Evolutionary conservation across 305 asterid species (phyloP).

Genomic region (Solanum aculeatissimum): DNA sequence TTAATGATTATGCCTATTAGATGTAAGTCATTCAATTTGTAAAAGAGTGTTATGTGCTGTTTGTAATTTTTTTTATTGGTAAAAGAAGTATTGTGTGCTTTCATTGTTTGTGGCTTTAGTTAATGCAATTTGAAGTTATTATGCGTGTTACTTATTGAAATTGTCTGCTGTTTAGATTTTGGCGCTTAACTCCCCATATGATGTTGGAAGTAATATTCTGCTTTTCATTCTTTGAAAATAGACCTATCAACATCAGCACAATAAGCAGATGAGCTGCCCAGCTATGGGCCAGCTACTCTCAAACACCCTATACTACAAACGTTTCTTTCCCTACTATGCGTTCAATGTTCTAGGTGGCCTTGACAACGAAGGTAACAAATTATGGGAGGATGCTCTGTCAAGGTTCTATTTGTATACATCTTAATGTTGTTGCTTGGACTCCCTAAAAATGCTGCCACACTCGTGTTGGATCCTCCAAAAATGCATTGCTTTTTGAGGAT

Average conservation of each 20-base stretch:
- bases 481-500: neutral
- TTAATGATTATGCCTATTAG: neutral
- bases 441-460: neutral
- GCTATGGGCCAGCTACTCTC: constrained; percentile 95
- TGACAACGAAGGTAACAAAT: constrained; percentile 57
- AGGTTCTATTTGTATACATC: neutral
- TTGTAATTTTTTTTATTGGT: neutral
- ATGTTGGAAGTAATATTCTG: neutral
- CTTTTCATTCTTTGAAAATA: constrained; percentile 7
- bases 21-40: neutral
- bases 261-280: constrained; percentile 62
- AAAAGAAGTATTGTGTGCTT: neutral
- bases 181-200: neutral
- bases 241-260: constrained; percentile 87
- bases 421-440: neutral
- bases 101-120: neutral
- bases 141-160: neutral
- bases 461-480: neutral
- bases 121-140: neutral
- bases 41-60: neutral
- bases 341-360: constrained; percentile 95
- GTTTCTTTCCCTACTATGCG: constrained; percentile 86
- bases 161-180: neutral
- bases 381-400: neutral
- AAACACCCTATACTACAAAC: constrained; percentile 78